Evolutionary conservation across 2,329 filamentous ascomycete genomes (phyloP), one percentile per base, ranked within the genome.

Genomic region (Hypoxylon sp.): DNA sequence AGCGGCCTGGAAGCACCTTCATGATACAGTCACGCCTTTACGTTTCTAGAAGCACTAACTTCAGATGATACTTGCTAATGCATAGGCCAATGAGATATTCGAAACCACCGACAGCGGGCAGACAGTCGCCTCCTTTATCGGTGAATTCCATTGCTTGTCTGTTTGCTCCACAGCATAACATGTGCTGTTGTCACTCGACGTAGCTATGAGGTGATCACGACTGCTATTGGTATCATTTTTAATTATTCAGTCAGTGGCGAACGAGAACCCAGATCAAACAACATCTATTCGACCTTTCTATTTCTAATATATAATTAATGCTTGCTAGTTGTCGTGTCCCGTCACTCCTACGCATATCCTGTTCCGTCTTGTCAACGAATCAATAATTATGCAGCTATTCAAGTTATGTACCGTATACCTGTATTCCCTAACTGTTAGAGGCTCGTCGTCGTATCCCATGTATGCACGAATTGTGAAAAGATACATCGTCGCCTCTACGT

Each of bases 31-130:
- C 16, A 54, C 26, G 30, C 16, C 33, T 9, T 14, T 22, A 11
- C 16, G 7, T 32, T 26, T 50, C 22, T n/a, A 16, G 12, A 51
- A 33, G 26, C 30, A 24, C 38, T 38, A 45, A 46, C 20, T 56
- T 56, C 51, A 30, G 59, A 62, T 26, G 59, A 62, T 62, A 46
- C 56, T 56, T 62, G 59, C 36, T 45, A 14, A 24, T 32, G n/a
- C 22, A 52, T 20, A 24, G 26, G 32, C 36, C 28, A 45, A 24
- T 24, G 24, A 28, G 42, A 30, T 24, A 30, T 30, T 9, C 11
- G 12, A 44, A 22, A 14, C 6, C 22, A 7, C 22, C 20, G 14
- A 16, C 3, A 8, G 22, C 22, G 22, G 22, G 16, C 6, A 11
- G 38, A 42, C n/a, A 20, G 2, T 20, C 16, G 36, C n/a, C 14